Conservation (phyloP, 176 grass and related monocot species). For the Urochloa ruziziensis region DNA sequence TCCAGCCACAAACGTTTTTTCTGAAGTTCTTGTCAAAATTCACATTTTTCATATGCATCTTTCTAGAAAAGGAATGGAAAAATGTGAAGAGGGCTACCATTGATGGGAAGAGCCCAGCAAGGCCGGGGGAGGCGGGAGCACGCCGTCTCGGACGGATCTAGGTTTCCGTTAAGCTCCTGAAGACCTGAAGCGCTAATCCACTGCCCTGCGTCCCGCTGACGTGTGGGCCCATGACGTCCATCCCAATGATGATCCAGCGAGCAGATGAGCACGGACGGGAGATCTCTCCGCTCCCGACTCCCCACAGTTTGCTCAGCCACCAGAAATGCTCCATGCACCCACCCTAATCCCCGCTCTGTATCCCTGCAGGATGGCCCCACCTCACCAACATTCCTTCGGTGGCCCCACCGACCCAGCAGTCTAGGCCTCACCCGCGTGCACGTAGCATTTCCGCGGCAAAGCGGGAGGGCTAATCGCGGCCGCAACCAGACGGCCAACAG, state of each 20-base stretch:
- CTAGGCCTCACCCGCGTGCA: background rate
- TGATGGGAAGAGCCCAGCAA: background rate
- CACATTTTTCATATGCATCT: background rate
- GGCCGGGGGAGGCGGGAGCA: background rate
- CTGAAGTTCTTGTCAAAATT: too few species aligned
- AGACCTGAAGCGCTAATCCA: conserved; percentile 11
- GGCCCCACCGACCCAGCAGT: background rate
- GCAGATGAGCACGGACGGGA: conserved; percentile 18
- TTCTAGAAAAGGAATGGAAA: background rate
- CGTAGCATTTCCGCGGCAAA: background rate
- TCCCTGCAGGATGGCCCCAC: fast-evolving
- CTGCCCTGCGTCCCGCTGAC: background rate
- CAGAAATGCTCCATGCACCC: background rate
- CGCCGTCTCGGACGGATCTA: conserved; percentile 41
- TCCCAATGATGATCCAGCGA: background rate
- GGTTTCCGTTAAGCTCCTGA: conserved; percentile 50
- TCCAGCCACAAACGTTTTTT: background rate
- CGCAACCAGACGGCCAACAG: conserved; percentile 8
- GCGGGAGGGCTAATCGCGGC: background rate
- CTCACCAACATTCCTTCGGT: fast-evolving
- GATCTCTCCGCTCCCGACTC: background rate
- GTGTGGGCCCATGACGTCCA: background rate
- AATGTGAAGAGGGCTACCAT: background rate
- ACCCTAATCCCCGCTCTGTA: fast-evolving
- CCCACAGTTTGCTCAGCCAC: background rate